Percentiles rank a stretch among this genome's conserved stretches.
Conservation (phyloP, 192 early-diverging fungal species). For the Linnemannia exigua region DNA sequence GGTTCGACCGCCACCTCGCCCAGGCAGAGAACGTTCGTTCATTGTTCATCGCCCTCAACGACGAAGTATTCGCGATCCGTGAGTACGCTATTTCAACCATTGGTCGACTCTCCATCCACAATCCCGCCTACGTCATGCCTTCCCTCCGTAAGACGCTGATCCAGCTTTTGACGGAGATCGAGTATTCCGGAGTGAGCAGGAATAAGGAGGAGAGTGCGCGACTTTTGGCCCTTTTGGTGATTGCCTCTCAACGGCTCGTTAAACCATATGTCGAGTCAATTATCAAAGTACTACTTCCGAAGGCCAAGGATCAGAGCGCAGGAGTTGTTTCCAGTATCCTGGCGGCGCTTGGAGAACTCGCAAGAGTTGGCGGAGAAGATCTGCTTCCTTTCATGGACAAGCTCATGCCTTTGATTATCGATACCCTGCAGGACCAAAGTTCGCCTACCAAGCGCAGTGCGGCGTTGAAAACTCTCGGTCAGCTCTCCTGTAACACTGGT, state of each 20-base stretch:
- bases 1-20: slow-evolving; percentile 91
- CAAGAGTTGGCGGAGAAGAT: slow-evolving; percentile 87
- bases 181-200: slow-evolving; percentile 85
- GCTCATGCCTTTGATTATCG: slow-evolving; percentile 89
- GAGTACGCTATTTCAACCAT: slow-evolving; percentile 88
- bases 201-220: slow-evolving; percentile 91
- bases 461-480: slow-evolving; percentile 88
- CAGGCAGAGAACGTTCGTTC: slow-evolving; percentile 93
- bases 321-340: slow-evolving; percentile 86
- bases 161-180: slow-evolving; percentile 91
- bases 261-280: slow-evolving; percentile 94
- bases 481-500: slow-evolving; percentile 87
- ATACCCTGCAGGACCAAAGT: slow-evolving; percentile 90
- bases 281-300: slow-evolving; percentile 86
- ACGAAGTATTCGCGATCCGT: slow-evolving; percentile 91
- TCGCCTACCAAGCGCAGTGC: slow-evolving; percentile 87
- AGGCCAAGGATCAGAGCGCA: slow-evolving; percentile 81
- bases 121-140: slow-evolving; percentile 95
- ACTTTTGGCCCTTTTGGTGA: slow-evolving; percentile 81
- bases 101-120: slow-evolving; percentile 86
- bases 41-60: slow-evolving; percentile 90
- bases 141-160: slow-evolving; percentile 88
- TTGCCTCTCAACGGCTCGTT: slow-evolving; percentile 83
- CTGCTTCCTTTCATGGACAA: slow-evolving; percentile 85
- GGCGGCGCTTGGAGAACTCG: slow-evolving; percentile 85